phyloP scores from a whole-genome alignment of 139 green algal genomes.

The Chlamydomonas incerta region DNA sequence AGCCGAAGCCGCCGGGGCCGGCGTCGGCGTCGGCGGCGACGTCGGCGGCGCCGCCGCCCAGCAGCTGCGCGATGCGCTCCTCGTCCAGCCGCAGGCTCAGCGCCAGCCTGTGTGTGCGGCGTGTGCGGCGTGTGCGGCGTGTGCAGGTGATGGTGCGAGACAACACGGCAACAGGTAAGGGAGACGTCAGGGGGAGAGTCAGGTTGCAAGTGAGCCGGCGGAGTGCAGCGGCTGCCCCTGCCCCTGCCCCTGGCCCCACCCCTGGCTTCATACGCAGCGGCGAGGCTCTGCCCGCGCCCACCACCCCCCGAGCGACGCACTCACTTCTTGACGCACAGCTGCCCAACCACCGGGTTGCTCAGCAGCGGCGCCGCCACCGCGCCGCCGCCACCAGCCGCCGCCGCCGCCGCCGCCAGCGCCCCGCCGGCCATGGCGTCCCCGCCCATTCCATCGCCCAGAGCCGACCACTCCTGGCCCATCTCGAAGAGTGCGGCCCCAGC shows the following conservation, averaged over 20 bases:
- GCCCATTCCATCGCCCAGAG: constrained; percentile 12
- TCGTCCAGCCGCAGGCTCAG: constrained; percentile 75
- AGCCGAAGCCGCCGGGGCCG: background rate
- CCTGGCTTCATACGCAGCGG: no score
- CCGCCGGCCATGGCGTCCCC: no score
- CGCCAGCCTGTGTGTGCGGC: constrained; percentile 46
- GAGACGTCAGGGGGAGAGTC: no score
- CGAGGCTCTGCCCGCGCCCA: no score
- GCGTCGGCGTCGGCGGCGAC: background rate
- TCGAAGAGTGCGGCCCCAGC: background rate
- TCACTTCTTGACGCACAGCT: constrained; percentile 70
- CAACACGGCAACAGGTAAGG: background rate
- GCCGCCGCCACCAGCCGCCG: no score
- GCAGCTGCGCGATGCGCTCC: constrained; percentile 67
- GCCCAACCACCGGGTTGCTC: constrained; percentile 58
- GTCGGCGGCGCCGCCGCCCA: constrained; percentile 26
- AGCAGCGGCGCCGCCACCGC: constrained; percentile 48
- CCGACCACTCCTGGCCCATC: constrained; percentile 5
- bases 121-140: background rate
- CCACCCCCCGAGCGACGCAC: no score
- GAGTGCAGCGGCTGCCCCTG: no score
- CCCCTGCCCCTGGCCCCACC: no score
- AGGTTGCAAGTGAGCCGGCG: no score
- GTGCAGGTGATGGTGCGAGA: background rate
- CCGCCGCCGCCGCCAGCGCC: background rate